Conservation (phyloP, 2,329 filamentous ascomycete genomes). For the Cladosporium sp. region DNA sequence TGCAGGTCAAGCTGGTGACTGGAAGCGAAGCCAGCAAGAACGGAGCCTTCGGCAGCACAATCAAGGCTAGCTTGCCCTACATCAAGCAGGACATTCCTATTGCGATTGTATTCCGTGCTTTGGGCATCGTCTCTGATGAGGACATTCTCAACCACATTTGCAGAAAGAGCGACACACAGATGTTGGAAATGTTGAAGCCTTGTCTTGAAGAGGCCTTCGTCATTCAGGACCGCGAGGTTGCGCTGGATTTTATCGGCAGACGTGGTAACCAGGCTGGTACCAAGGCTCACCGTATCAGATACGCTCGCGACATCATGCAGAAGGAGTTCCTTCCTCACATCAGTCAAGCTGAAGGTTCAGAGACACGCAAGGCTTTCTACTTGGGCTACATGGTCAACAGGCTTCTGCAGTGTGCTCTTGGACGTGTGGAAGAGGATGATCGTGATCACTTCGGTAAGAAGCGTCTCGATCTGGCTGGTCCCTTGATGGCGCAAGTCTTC, state of each 20-base stretch:
- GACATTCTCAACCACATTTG: slow-evolving; percentile 98
- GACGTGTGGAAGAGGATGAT: slow-evolving; percentile 89
- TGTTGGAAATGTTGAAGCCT: slow-evolving; percentile 95
- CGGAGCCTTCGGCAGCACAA: slow-evolving; percentile 81
- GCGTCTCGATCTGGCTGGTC: slow-evolving; percentile 89
- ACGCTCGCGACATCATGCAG: slow-evolving; percentile 89
- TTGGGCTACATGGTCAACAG: slow-evolving; percentile 98
- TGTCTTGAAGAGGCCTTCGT: slow-evolving; percentile 96
- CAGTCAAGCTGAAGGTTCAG: slow-evolving; percentile 88
- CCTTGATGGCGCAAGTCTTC: slow-evolving; percentile 93
- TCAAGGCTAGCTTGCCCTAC: slow-evolving; percentile 87
- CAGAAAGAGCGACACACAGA: slow-evolving; percentile 88
- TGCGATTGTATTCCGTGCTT: slow-evolving; percentile 88
- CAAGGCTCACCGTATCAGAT: slow-evolving; percentile 84
- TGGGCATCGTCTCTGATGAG: slow-evolving; percentile 94
- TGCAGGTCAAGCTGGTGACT: slow-evolving; percentile 78
- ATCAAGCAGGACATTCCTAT: slow-evolving; percentile 92
- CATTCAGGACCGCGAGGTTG: slow-evolving; percentile 91
- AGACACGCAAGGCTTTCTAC: slow-evolving; percentile 96
- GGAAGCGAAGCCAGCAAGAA: slow-evolving; percentile 36
- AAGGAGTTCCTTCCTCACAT: slow-evolving; percentile 97
- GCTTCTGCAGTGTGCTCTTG: slow-evolving; percentile 86
- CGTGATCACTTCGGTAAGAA: slow-evolving; percentile 99
- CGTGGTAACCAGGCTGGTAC: slow-evolving; percentile 73
- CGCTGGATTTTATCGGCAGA: slow-evolving; percentile 92